phyloP scores from a whole-genome alignment of 2,329 filamentous ascomycete genomes.

The Fusarium sp. region DNA sequence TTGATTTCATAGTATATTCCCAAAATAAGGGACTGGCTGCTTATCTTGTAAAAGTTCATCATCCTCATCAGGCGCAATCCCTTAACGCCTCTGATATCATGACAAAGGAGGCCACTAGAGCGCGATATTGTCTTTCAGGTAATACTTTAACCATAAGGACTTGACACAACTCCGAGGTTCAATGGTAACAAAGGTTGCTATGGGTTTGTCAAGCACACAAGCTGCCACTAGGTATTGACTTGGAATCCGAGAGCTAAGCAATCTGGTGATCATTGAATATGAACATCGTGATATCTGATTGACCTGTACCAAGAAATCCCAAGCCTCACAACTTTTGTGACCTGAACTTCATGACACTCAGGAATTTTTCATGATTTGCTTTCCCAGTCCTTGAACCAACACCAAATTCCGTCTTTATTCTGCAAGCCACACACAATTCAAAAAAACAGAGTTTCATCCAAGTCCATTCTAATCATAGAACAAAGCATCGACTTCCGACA shows the following conservation, averaged over 20 bases:
- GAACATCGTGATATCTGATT: neutral
- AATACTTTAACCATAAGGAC: neutral
- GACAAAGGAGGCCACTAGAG: neutral
- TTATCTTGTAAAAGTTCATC: neutral
- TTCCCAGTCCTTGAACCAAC: neutral
- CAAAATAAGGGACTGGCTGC: neutral
- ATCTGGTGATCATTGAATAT: too few species aligned
- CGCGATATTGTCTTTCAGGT: neutral
- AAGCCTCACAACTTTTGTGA: too few species aligned
- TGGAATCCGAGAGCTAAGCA: neutral
- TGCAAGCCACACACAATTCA: neutral
- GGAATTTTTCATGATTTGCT: neutral
- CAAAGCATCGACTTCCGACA: conserved; percentile 18
- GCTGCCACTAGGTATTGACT: neutral
- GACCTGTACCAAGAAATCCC: neutral
- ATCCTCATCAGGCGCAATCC: neutral
- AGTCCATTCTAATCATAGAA: conserved; percentile 7
- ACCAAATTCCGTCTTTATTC: neutral
- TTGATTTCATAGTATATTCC: neutral
- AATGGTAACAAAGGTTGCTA: neutral
- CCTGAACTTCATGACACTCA: neutral
- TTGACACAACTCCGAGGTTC: neutral
- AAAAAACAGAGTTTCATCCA: neutral
- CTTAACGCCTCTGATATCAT: neutral
- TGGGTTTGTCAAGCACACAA: neutral